A percentile compares a stretch with the other conserved stretches of the same genome.
Conservation (phyloP, 306 rosid genomes). For the Rosa rugosa region DNA sequence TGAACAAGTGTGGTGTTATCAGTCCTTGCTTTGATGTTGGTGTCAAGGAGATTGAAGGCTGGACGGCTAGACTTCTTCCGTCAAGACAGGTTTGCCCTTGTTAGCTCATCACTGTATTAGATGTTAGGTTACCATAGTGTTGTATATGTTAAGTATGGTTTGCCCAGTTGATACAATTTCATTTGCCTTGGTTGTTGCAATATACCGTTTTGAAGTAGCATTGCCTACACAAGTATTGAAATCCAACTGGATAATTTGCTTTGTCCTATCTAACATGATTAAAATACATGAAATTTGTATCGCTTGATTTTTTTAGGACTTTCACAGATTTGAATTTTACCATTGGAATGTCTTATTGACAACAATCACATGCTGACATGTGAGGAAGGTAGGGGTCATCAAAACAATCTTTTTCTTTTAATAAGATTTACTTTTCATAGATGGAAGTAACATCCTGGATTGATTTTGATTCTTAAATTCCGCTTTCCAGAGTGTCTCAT, state of each 20-base stretch:
- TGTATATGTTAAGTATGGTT: too few relatives aligned
- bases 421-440: conserved; percentile 11
- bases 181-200: too few relatives aligned
- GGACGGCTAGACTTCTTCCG: too few relatives aligned
- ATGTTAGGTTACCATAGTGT: too few relatives aligned
- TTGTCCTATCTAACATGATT: neutral
- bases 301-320: neutral
- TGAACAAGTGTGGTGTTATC: too few relatives aligned
- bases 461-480: neutral
- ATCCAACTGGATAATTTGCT: neutral
- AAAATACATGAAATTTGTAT: neutral
- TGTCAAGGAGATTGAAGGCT: too few relatives aligned
- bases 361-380: conserved; percentile 95
- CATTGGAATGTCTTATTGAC: conserved; percentile 92
- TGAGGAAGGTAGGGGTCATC: conserved; percentile 65
- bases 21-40: too few relatives aligned
- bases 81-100: too few relatives aligned
- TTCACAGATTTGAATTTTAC: neutral
- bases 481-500: neutral
- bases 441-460: neutral
- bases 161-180: too few relatives aligned
- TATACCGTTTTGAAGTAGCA: too few relatives aligned
- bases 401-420: conserved; percentile 10
- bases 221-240: too few relatives aligned
- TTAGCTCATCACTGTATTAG: too few relatives aligned